A percentile compares a stretch with the other conserved stretches of the same genome.
Evolutionary conservation across 352 stramenopile species (phyloP).

Genomic region (Phytophthora foliorum): DNA sequence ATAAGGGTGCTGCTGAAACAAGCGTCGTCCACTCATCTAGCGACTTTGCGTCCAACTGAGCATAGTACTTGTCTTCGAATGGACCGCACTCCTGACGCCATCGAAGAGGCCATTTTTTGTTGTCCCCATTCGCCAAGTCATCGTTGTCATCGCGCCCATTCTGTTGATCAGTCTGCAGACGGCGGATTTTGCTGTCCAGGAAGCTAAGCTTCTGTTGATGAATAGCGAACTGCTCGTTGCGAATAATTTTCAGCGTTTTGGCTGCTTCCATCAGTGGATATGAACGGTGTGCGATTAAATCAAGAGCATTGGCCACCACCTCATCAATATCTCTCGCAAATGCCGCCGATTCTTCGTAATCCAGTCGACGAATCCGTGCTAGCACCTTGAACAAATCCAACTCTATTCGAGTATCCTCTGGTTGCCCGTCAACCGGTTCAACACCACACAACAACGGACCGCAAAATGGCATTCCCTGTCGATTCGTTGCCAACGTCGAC

Average conservation of each 20-base stretch:
- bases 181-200: conserved; percentile 72
- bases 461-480: conserved; percentile 85
- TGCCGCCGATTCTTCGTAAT: conserved; percentile 67
- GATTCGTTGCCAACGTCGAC: conserved; percentile 89
- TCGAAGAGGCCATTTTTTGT: conserved; percentile 64
- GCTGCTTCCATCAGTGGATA: conserved; percentile 74
- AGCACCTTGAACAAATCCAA: conserved; percentile 83
- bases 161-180: conserved; percentile 48
- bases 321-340: conserved; percentile 77
- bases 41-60: conserved; percentile 67
- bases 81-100: conserved; percentile 85
- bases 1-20: conserved; percentile 75
- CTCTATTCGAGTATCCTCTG: conserved; percentile 25
- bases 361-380: conserved; percentile 72
- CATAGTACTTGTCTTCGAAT: conserved; percentile 74
- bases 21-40: conserved; percentile 84
- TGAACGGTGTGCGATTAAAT: conserved; percentile 68
- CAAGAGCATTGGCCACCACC: conserved; percentile 72
- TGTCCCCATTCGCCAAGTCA: conserved; percentile 14
- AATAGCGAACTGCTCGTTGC: conserved; percentile 80
- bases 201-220: conserved; percentile 69
- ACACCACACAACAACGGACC: conserved; percentile 77
- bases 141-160: conserved; percentile 23
- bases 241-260: conserved; percentile 78
- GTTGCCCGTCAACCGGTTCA: conserved; percentile 40